Conservation (phyloP, 2,329 filamentous ascomycete species). For the Fusarium algeriense region DNA sequence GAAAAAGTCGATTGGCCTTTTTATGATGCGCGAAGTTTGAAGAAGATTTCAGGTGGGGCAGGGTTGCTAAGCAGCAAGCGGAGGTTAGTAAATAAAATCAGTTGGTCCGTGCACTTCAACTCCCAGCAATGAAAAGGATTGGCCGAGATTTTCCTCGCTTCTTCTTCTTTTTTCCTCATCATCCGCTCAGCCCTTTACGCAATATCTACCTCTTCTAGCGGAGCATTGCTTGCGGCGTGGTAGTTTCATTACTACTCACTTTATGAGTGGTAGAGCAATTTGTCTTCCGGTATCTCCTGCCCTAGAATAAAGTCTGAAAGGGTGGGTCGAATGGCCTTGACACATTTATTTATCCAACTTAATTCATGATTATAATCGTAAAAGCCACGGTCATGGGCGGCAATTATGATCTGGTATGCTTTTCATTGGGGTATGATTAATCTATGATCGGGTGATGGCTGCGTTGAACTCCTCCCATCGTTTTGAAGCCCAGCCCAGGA, state of each 20-base stretch:
- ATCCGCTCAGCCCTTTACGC: slow-evolving; percentile 50
- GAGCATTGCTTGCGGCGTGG: slow-evolving; percentile 51
- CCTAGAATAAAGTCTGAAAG: slow-evolving; percentile 82
- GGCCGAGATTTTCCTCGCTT: slow-evolving; percentile 48
- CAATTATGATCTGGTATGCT: slow-evolving; percentile 12
- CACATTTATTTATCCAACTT: slow-evolving; percentile 62
- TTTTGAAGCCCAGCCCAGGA: slow-evolving; percentile 53
- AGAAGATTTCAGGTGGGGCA: slow-evolving; percentile 43
- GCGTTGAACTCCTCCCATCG: slow-evolving; percentile 54
- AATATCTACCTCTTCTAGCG: slow-evolving; percentile 47
- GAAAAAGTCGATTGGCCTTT: slow-evolving; percentile 27
- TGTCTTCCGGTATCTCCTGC: slow-evolving; percentile 88
- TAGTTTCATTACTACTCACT: slow-evolving; percentile 65
- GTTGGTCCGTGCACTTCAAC: slow-evolving; percentile 43
- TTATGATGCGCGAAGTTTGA: slow-evolving; percentile 34
- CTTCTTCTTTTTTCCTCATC: slow-evolving; percentile 41
- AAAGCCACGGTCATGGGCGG: neutral
- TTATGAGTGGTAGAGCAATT: slow-evolving; percentile 72
- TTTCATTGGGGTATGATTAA: slow-evolving; percentile 45
- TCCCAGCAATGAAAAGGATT: slow-evolving; percentile 18
- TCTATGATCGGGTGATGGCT: slow-evolving; percentile 50
- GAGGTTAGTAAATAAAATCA: neutral
- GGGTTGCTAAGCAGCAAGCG: slow-evolving; percentile 16
- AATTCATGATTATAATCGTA: slow-evolving; percentile 8
- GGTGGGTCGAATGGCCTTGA: slow-evolving; percentile 84